These are phyloP conservation scores for Solanum hybrid DNA, from an alignment of 305 asterid genomes.

Conservation along the genomic window DNA sequence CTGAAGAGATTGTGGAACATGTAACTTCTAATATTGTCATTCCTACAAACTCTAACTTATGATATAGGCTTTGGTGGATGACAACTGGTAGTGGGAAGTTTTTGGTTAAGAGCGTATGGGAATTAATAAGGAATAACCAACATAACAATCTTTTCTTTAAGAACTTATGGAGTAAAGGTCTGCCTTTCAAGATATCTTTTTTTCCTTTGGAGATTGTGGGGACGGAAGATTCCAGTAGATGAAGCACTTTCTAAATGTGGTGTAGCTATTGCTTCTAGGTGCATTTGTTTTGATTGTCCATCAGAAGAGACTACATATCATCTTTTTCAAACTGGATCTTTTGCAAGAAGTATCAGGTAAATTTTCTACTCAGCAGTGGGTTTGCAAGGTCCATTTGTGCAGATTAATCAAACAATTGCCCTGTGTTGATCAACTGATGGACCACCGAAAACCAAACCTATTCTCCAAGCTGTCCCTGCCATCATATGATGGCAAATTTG, in stretches of 20 bases:
- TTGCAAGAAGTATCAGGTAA: not conserved
- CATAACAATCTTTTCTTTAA: not conserved
- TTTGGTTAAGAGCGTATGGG: not conserved
- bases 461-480: not conserved
- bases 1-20: not conserved
- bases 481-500: not conserved
- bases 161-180: not conserved
- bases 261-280: not conserved
- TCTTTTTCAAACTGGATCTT: not conserved
- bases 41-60: not conserved
- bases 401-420: not conserved
- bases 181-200: not conserved
- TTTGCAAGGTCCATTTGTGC: not conserved
- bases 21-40: not conserved
- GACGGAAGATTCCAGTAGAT: not conserved
- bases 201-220: not conserved
- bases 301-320: not conserved
- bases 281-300: not conserved
- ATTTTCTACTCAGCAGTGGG: not conserved
- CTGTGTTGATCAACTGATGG: not conserved
- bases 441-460: not conserved
- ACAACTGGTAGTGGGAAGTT: not conserved
- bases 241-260: not conserved
- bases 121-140: not conserved
- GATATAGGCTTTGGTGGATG: not conserved